Base-by-base conservation (phyloP, 2,329 filamentous ascomycete species). In the Cladosporium austrohemisphaericum region DNA sequence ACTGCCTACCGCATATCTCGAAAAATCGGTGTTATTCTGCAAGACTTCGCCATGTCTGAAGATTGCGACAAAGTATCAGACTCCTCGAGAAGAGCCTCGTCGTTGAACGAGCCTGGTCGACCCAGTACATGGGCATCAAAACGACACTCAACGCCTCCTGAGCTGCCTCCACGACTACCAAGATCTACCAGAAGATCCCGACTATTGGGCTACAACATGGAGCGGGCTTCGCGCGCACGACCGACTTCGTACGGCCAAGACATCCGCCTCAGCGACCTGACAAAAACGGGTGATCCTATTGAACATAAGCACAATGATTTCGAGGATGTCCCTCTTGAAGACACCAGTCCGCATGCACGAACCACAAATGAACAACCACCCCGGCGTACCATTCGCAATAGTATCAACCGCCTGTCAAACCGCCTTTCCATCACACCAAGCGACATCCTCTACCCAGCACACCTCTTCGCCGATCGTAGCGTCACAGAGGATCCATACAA, bases 371-470 rank as follows among this genome's bases (percentile, higher is more conserved):
- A 14, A 1, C 13, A 36, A 7, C 37, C 47, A 11, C 31, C 47
- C 3, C 38, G 40, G 13, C 47, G 31, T 14, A 28, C n/a, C 13
- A 8, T 50, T 14, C 47, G 47, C 14, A n/a, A 35, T 4, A 41
- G 36, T 14, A 22, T 45, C 25, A 20, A 40, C 20, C 40, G 33
- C 26, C 20, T 38, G 13, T 50, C 48, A 4, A 41, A 29, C 9
- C 29, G 49, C 29, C 13, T 54, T 18, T 56, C 54, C 2, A 22
- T 54, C 2, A 52, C 52, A 2, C 52, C 54, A 3, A 54, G 54
- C 45, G 52, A 56, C 3, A 49, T 56, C 19, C 46, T 44, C 11
- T 56, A 55, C 29, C 50, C 52, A 10, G 18, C 43, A 9, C 29
- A 22, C 1, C 28, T 52, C 2, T 36, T 50, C 28, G 8, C 20